Conservation (phyloP, 2,329 filamentous ascomycete genomes). For the Stagonosporopsis vannaccii region DNA sequence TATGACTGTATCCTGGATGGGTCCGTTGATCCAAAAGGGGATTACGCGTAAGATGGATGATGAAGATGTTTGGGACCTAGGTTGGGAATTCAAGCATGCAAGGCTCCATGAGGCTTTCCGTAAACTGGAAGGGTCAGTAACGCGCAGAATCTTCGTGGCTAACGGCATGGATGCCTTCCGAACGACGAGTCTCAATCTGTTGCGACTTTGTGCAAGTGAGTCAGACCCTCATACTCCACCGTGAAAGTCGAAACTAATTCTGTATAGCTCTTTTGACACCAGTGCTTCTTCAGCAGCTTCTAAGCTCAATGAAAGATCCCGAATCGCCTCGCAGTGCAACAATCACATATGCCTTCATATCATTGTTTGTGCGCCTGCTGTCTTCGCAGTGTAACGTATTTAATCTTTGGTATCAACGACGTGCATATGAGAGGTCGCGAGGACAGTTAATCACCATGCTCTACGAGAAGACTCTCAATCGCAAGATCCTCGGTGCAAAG, state of each 20-base stretch:
- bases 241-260: constrained; percentile 3
- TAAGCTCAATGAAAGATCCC: constrained; percentile 69
- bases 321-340: constrained; percentile 62
- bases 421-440: constrained; percentile 81
- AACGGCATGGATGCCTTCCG: constrained; percentile 82
- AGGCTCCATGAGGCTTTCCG: constrained; percentile 78
- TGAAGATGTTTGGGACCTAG: constrained; percentile 81
- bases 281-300: constrained; percentile 74
- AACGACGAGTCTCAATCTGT: constrained; percentile 67
- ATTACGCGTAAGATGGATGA: constrained; percentile 72
- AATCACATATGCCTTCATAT: constrained; percentile 70
- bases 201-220: constrained; percentile 66
- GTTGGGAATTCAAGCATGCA: constrained; percentile 81
- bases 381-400: constrained; percentile 72
- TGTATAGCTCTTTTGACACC: constrained; percentile 59
- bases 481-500: constrained; percentile 60
- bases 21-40: constrained; percentile 72
- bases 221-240: background rate
- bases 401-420: constrained; percentile 80
- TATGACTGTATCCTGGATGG: constrained; percentile 85
- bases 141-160: constrained; percentile 72
- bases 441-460: constrained; percentile 88
- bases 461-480: constrained; percentile 76
- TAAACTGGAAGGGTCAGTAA: constrained; percentile 74
- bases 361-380: constrained; percentile 66